Percentiles rank a stretch among this genome's conserved stretches.
phyloP scores from a whole-genome alignment of 495 filamentous ascomycete species.

The Monascus purpureus region DNA sequence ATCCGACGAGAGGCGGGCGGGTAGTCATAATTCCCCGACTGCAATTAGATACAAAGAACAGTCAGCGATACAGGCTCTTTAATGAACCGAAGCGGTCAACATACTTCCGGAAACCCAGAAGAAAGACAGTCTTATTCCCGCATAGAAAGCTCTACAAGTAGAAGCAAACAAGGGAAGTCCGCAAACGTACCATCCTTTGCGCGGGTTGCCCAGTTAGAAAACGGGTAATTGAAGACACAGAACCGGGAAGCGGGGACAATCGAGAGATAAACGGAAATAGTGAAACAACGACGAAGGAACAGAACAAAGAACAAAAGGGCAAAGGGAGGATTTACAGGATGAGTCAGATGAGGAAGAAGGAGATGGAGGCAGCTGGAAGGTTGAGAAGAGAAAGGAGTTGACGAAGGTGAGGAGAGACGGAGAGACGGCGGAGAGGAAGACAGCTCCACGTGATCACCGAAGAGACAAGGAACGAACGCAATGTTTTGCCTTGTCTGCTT shows the following conservation, averaged over 20 bases:
- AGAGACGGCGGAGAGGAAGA: neutral
- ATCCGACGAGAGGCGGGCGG: slow-evolving; percentile 34
- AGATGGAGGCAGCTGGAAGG: neutral
- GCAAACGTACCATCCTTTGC: slow-evolving; percentile 10
- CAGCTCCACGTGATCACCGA: neutral
- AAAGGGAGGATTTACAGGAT: neutral
- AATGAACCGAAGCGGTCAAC: too few relatives aligned
- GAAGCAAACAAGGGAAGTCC: neutral
- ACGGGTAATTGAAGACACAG: neutral
- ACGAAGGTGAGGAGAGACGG: neutral
- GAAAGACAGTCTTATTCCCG: too few relatives aligned
- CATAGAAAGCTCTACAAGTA: too few relatives aligned
- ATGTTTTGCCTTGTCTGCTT: too few relatives aligned
- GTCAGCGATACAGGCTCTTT: slow-evolving; percentile 10
- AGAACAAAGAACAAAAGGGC: neutral
- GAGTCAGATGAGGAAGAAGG: neutral
- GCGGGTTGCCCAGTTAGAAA: neutral
- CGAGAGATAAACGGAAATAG: neutral
- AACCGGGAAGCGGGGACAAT: neutral
- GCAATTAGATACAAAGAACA: slow-evolving; percentile 2
- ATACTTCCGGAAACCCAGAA: too few relatives aligned
- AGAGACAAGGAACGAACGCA: too few relatives aligned
- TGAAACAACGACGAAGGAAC: neutral
- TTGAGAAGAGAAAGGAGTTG: neutral
- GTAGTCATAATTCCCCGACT: slow-evolving; percentile 50